A percentile compares a stretch with the other conserved stretches of the same genome.
Conservation (phyloP, 495 filamentous ascomycete species). For the Aspergillus asperescens region DNA sequence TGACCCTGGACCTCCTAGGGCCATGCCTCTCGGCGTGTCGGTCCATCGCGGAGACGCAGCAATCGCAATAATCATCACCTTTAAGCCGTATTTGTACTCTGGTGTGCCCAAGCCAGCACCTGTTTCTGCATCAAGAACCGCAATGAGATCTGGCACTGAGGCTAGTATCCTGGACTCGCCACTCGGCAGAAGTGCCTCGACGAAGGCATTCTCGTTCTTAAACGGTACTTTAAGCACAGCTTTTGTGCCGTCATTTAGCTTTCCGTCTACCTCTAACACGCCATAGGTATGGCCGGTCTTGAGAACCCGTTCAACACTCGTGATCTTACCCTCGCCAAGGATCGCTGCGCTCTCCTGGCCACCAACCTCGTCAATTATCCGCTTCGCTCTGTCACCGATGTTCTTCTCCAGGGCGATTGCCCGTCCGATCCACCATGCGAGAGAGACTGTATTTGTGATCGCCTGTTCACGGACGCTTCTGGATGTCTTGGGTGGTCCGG, state of each 20-base stretch:
- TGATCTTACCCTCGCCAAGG: conserved; percentile 58
- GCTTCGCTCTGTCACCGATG: conserved; percentile 44
- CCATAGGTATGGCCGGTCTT: conserved; percentile 34
- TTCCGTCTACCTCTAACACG: conserved; percentile 31
- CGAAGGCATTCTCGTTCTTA: conserved; percentile 62
- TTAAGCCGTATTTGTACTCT: conserved; percentile 56
- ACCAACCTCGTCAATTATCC: conserved; percentile 53
- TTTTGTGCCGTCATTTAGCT: conserved; percentile 47
- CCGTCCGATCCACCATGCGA: conserved; percentile 44
- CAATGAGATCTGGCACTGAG: conserved; percentile 57
- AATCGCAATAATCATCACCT: conserved; percentile 53
- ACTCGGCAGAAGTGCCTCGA: conserved; percentile 28
- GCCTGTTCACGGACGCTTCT: conserved; percentile 25
- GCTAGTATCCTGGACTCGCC: conserved; percentile 46
- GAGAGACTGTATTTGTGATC: conserved; percentile 36
- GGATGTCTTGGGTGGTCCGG: conserved; percentile 27
- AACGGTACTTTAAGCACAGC: conserved; percentile 41
- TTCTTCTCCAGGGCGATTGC: conserved; percentile 47
- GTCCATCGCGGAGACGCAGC: conserved; percentile 54
- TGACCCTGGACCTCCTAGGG: conserved; percentile 28
- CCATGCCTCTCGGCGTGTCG: conserved; percentile 28
- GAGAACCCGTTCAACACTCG: conserved; percentile 49
- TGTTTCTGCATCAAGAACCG: conserved; percentile 54
- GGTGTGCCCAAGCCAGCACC: conserved; percentile 56
- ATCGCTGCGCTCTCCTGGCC: conserved; percentile 47